Base-by-base conservation (phyloP, 2,329 filamentous ascomycete genomes). In the Diaporthe citriasiana region DNA sequence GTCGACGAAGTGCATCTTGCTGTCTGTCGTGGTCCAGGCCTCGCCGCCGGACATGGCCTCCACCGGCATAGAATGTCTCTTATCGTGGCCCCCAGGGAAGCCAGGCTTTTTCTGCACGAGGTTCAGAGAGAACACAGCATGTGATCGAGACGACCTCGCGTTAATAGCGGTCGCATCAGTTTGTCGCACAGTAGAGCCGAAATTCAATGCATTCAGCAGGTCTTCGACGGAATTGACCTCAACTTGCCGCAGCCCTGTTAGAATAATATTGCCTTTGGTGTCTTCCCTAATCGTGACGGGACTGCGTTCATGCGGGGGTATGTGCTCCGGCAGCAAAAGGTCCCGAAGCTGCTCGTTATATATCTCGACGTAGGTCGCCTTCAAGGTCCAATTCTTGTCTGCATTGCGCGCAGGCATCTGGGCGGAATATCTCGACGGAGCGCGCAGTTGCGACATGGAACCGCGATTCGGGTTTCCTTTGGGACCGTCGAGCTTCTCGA, bases 1-100 rank as follows among this genome's bases (percentile, higher is more conserved):
- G 90, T 99, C 97, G 74, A 99, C 97, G 81, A 99, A 99, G 82
- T 99, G 97, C 68, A 99, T 89, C 84, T 99, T 99, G 90, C 97
- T 99, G 83, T 99, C 97, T 13, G 97, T 93, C 0, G 95, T 98
- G 55, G 98, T 89, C 83, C 90, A 91, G 65, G 89, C 88, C 45
- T 92, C 90, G 25, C 92, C 90, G 33, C 90, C 89, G 3, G 92
- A 90, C 87, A 97, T 90, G 51, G 93, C 90, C 80, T 98, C 97
- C 8, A 96, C 81, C 0, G 96, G 95, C 77, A 97, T 92, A 0
- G 97, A 98, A 78, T 93, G 91, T 75, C 96, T 93, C 85, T 97
- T 98, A 77, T 98, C 95, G 22, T 90, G 87, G 4, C 88, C 84
- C 1, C 83, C 81, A 71, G 83, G 86, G 73, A 83, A 80, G 74